phyloP scores from a whole-genome alignment of 1,139 yeast species.

The Yamadazyma jaroonii region DNA sequence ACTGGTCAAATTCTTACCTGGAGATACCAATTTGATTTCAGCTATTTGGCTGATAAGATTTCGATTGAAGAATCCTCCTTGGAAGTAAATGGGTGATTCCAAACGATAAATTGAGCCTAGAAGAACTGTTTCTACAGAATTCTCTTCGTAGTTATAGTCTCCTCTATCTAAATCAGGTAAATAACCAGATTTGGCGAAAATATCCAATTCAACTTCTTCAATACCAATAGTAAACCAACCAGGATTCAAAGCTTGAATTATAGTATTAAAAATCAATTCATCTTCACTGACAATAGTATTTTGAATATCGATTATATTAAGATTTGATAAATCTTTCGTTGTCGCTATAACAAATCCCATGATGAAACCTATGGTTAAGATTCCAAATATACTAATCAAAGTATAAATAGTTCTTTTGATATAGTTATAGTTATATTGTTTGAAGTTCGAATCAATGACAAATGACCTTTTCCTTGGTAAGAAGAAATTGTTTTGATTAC shows the following conservation, averaged over 20 bases:
- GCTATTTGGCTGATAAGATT: constrained; percentile 58
- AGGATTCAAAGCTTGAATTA: constrained; percentile 81
- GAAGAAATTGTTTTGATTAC: constrained; percentile 20
- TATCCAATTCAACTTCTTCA: constrained; percentile 69
- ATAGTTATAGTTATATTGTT: constrained; percentile 29
- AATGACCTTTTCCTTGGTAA: constrained; percentile 30
- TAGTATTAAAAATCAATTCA: constrained; percentile 77
- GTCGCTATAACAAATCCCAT: constrained; percentile 86
- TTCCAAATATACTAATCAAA: constrained; percentile 47
- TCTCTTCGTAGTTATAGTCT: constrained; percentile 6
- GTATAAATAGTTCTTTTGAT: constrained; percentile 57
- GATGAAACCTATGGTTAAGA: constrained; percentile 70
- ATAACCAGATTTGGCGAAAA: constrained; percentile 80
- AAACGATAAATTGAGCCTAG: constrained; percentile 66
- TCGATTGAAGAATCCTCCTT: constrained; percentile 74
- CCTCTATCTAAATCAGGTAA: constrained; percentile 19
- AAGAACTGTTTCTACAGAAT: constrained; percentile 61
- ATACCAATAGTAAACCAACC: constrained; percentile 73
- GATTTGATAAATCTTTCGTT: constrained; percentile 74
- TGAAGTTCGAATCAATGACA: constrained; percentile 11
- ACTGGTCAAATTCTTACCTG: constrained; percentile 63
- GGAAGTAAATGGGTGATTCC: constrained; percentile 72
- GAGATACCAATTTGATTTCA: constrained; percentile 68
- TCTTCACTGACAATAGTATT: constrained; percentile 81
- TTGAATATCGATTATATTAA: constrained; percentile 56